Evolutionary conservation across 257 asterid genomes (phyloP).

Genomic region (Petunia secreta): DNA sequence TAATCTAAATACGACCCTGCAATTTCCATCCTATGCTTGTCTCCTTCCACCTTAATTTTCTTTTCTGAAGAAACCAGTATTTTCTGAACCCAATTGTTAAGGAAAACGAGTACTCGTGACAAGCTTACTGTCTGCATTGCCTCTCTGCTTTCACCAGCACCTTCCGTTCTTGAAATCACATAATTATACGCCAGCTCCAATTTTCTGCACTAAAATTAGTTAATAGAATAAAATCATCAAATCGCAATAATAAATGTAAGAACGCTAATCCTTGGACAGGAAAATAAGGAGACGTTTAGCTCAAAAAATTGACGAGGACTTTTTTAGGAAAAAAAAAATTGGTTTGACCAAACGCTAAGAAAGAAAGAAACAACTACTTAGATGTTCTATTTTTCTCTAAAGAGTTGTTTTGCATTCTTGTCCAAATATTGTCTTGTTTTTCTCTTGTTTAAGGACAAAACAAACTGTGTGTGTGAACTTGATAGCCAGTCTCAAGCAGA

Average conservation of each 20-base stretch:
- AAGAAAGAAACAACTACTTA: neutral
- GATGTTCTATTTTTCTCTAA: neutral
- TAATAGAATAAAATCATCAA: slow-evolving; percentile 29
- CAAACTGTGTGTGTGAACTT: neutral
- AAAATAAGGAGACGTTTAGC: neutral
- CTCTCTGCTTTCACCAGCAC: slow-evolving; percentile 34
- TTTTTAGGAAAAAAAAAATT: neutral
- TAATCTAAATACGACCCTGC: slow-evolving; percentile 56
- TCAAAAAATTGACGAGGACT: neutral
- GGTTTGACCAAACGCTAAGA: neutral
- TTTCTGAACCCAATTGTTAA: slow-evolving; percentile 74
- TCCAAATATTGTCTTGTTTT: neutral
- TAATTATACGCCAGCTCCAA: slow-evolving; percentile 64
- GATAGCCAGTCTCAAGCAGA: neutral
- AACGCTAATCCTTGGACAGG: neutral
- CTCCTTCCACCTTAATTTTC: slow-evolving; percentile 48
- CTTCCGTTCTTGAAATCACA: slow-evolving; percentile 52
- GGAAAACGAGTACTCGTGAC: slow-evolving; percentile 60
- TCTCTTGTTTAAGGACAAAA: neutral
- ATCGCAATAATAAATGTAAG: slow-evolving; percentile 10
- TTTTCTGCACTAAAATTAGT: slow-evolving; percentile 62
- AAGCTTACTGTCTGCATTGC: slow-evolving; percentile 54
- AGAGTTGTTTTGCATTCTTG: neutral
- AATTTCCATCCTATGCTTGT: slow-evolving; percentile 37
- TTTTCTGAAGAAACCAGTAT: slow-evolving; percentile 65